A percentile compares a stretch with the other conserved stretches of the same genome.
Evolutionary conservation across 495 filamentous ascomycete species (phyloP).

Genomic region (Penicillium robsamsonii): DNA sequence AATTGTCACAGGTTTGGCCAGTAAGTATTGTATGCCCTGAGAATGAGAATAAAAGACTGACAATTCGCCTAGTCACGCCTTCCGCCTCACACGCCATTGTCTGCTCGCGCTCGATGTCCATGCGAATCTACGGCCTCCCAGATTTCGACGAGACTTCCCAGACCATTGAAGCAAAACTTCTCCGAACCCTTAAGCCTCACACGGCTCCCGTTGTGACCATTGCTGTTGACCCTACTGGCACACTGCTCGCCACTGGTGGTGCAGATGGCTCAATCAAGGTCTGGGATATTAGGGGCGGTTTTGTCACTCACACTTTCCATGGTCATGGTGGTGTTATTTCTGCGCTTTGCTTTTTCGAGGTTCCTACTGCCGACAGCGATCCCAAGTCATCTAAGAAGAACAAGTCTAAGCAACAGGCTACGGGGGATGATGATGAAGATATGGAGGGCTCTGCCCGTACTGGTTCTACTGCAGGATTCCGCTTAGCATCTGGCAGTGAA

Average conservation of each 20-base stretch:
- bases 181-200: constrained; percentile 87
- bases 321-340: constrained; percentile 89
- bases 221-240: constrained; percentile 80
- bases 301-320: constrained; percentile 89
- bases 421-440: constrained; percentile 38
- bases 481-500: constrained; percentile 86
- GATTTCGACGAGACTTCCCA: constrained; percentile 50
- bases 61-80: constrained; percentile 65
- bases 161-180: constrained; percentile 61
- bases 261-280: constrained; percentile 93
- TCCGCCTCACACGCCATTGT: constrained; percentile 81
- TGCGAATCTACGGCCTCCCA: constrained; percentile 82
- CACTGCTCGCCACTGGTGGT: constrained; percentile 84
- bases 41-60: constrained; percentile 5
- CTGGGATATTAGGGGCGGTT: constrained; percentile 92
- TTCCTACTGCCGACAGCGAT: constrained; percentile 34
- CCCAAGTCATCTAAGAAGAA: constrained; percentile 36
- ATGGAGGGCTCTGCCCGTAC: constrained; percentile 41
- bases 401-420: constrained; percentile 39
- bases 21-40: constrained; percentile 46
- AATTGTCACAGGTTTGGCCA: constrained; percentile 77
- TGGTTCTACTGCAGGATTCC: constrained; percentile 56
- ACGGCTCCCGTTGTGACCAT: constrained; percentile 81
- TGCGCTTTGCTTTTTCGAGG: constrained; percentile 86
- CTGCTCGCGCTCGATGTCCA: constrained; percentile 89